Percentiles rank a stretch among this genome's conserved stretches.
Conservation (phyloP, 106 monocot genomes). For the Iris macrosiphon region DNA sequence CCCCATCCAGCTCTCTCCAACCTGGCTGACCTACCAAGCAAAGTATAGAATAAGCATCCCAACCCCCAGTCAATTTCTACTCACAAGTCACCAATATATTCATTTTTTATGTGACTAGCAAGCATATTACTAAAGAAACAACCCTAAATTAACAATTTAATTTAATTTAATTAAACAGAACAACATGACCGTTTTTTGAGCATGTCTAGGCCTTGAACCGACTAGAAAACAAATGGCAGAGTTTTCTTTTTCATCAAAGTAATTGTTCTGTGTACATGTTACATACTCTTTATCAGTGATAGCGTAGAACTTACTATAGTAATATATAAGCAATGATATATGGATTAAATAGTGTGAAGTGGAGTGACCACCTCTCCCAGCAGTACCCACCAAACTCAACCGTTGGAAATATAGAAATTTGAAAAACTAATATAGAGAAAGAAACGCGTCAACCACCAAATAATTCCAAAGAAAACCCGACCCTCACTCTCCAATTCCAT, state of each 20-base stretch:
- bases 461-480: conserved; percentile 9
- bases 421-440: conserved; percentile 16
- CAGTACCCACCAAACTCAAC: neutral
- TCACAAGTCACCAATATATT: neutral
- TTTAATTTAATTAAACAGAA: too few species aligned
- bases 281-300: too few species aligned
- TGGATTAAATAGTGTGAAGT: too few species aligned
- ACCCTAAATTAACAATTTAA: too few species aligned
- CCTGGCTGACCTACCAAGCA: neutral
- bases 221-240: neutral
- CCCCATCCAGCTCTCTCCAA: conserved; percentile 6
- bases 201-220: neutral
- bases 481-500: neutral
- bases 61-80: neutral
- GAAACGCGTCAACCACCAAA: conserved; percentile 11
- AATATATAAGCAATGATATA: too few species aligned
- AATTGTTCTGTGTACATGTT: too few species aligned
- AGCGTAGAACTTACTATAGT: too few species aligned
- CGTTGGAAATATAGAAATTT: neutral
- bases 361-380: conserved; percentile 28
- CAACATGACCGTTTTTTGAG: neutral
- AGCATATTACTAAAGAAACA: too few species aligned
- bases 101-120: too few species aligned
- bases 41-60: conserved; percentile 3
- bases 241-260: too few species aligned